Evolutionary conservation across 2,329 filamentous ascomycete species (phyloP), one percentile per base, ranked within the genome.

Genomic region (Setomelanomma holmii): DNA sequence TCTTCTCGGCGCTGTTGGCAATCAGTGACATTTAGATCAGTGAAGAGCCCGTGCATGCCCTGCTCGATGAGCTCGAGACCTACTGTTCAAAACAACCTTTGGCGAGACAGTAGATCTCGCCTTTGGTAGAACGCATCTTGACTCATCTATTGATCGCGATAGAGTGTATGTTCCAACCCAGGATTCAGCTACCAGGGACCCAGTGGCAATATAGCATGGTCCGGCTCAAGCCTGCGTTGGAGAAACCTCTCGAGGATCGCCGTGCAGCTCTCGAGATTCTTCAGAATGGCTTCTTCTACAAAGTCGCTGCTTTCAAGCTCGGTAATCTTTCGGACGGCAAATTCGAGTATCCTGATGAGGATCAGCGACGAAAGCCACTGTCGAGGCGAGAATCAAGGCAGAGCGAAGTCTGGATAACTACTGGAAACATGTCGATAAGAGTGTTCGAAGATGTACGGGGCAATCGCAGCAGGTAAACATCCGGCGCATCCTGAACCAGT

Each of bases 341-440:
- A 7, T 51, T 51, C 8, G 49, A 51, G 27, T 85, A 77, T 75
- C 82, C 78, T 47, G 74, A 74, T 5, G 73, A 79, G 2, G 83
- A 81, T 20, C 16, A 16, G n/a, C n/a, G 21, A 4, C 21, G 16
- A 21, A 39, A 39, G 36, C 7, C n/a, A 19, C 14, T 19, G 36
- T 39, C n/a, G 36, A 39, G 11, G 36, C 36, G 4, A 16, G 36
- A 19, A 11, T 16, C 19, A 39, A 21, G 12, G 36, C 36, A 11
- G 36, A 39, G 19, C 36, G 16, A 16, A 39, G 21, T 19, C 36
- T 39, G n/a, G 36, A 39, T 19, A 17, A 19, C 16, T 39, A 20
- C 19, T 39, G 36, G 19, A 39, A 5, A 21, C 17, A 35, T n/a
- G 30, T 36, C 3, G 39, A 43, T 27, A 23, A 35, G 8, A 16